A percentile compares a stretch with the other conserved stretches of the same genome.
Conservation (phyloP, 1,284 basidiomycete genomes). For the Cryptococcus sp. region DNA sequence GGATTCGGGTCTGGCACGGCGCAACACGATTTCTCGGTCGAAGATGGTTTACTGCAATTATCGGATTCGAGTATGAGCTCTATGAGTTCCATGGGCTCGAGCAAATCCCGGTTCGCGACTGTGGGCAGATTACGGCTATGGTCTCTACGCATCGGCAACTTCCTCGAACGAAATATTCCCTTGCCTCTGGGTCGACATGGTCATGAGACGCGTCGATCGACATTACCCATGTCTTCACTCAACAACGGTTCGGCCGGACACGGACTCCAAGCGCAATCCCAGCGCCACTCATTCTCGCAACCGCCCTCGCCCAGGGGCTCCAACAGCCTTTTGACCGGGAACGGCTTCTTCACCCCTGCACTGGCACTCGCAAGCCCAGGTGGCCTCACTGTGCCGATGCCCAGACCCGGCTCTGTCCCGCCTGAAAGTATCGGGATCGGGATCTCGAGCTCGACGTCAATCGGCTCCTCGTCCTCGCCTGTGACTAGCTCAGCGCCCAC, state of each 20-base stretch:
- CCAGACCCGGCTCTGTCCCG: slow-evolving; percentile 8
- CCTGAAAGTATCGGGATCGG: slow-evolving; percentile 2
- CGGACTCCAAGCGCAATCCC: background rate
- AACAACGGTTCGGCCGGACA: no score
- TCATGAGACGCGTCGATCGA: background rate
- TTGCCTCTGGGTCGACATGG: slow-evolving; percentile 1
- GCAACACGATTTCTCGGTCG: slow-evolving; percentile 15
- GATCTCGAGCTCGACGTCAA: background rate
- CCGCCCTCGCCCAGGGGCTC: slow-evolving; percentile 17
- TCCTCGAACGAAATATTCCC: slow-evolving; percentile 15
- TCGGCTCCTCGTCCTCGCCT: background rate
- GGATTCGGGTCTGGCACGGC: background rate
- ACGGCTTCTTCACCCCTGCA: no score
- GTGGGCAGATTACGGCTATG: slow-evolving; percentile 27
- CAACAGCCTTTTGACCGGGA: no score
- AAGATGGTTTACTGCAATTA: slow-evolving; percentile 20
- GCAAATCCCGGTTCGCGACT: slow-evolving; percentile 5
- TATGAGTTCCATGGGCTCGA: background rate
- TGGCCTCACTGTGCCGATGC: slow-evolving; percentile 2
- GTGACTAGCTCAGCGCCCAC: slow-evolving; percentile 1
- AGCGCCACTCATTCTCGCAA: slow-evolving; percentile 8
- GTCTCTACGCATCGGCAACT: slow-evolving; percentile 19
- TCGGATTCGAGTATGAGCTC: slow-evolving; percentile 4
- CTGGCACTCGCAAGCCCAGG: background rate
- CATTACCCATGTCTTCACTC: background rate